A percentile compares a stretch with the other conserved stretches of the same genome.
These are phyloP conservation scores for Isabelozyma gotoi DNA, from an alignment of 805 yeast genomes.

Conservation along the genomic window DNA sequence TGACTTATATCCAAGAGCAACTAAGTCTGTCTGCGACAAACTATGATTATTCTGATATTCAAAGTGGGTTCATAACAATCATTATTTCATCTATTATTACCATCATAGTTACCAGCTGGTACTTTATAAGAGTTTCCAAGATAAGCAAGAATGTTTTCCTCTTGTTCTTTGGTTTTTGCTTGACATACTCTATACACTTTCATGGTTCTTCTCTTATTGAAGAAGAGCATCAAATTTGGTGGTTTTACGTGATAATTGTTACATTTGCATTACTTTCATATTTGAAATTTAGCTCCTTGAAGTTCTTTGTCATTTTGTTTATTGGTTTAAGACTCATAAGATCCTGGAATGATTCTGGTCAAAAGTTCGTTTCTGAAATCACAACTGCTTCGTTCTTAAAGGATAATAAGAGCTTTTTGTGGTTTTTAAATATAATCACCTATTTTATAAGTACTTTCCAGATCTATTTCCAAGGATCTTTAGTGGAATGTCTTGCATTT, in stretches of 20 bases:
- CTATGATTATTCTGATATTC: constrained; percentile 59
- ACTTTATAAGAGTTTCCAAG: constrained; percentile 10
- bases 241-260: constrained; percentile 44
- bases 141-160: constrained; percentile 16
- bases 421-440: constrained; percentile 50
- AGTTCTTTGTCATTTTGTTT: constrained; percentile 14
- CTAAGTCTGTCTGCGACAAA: constrained; percentile 67
- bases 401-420: constrained; percentile 30
- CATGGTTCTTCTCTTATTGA: constrained; percentile 80
- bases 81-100: constrained; percentile 27
- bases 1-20: constrained; percentile 47
- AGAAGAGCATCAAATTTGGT: constrained; percentile 97
- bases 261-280: constrained; percentile 10
- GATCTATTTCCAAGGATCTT: constrained; percentile 23
- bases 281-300: constrained; percentile 3
- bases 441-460: constrained; percentile 22
- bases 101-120: constrained; percentile 16
- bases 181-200: constrained; percentile 63
- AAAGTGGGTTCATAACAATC: constrained; percentile 26
- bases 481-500: constrained; percentile 17
- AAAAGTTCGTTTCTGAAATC: constrained; percentile 54
- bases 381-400: constrained; percentile 45
- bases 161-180: constrained; percentile 36
- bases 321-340: constrained; percentile 57
- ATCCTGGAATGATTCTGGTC: constrained; percentile 91